Conservation (phyloP, 2,329 filamentous ascomycete species). For the Myriosclerotinia curreyana region DNA sequence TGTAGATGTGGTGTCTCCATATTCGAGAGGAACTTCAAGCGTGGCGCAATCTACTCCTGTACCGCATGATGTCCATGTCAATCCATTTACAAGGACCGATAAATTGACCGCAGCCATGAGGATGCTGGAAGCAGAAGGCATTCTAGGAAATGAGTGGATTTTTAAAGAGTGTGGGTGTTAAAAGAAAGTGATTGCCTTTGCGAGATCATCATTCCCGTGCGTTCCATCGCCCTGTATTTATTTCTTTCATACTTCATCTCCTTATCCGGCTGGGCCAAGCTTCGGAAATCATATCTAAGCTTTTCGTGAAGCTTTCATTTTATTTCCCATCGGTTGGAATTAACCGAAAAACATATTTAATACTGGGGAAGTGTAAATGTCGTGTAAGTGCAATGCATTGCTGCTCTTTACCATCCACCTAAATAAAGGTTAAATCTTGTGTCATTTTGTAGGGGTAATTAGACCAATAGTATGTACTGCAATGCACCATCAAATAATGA, state of each 20-base stretch:
- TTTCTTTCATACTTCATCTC: not conserved
- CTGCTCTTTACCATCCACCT: not conserved
- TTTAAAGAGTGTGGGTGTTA: not conserved
- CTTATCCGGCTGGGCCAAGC: not conserved
- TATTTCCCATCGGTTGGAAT: not conserved
- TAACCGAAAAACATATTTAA: not conserved
- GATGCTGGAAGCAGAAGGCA: not conserved
- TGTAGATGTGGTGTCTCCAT: not conserved
- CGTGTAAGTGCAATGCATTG: not conserved
- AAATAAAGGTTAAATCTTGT: no score
- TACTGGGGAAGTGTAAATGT: not conserved
- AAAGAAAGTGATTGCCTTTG: not conserved
- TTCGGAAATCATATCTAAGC: not conserved
- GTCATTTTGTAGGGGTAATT: no score
- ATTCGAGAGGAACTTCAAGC: constrained; percentile 24
- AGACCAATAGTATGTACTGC: no score
- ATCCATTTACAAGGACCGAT: constrained; percentile 6
- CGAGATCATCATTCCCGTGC: not conserved
- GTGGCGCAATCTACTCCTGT: constrained; percentile 20
- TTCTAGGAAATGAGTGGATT: not conserved
- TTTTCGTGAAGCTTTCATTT: not conserved
- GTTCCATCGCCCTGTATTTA: not conserved
- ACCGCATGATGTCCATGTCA: constrained; percentile 24
- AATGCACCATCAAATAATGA: no score
- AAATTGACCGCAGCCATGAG: not conserved